These are phyloP conservation scores for Scorias spongiosa DNA, from an alignment of 2,329 filamentous ascomycete species.

Conservation along the genomic window DNA sequence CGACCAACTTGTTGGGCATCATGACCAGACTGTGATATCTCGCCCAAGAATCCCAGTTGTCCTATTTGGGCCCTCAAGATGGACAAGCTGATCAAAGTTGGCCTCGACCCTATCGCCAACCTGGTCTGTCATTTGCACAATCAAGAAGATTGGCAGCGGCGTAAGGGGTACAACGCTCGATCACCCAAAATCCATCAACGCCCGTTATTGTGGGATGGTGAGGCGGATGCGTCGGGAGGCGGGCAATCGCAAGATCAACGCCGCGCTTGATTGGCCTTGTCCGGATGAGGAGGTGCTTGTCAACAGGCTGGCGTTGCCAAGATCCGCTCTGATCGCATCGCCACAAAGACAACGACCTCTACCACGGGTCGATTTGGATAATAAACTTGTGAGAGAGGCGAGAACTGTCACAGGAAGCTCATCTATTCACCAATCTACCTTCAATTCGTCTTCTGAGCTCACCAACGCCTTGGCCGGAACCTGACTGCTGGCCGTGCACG, in stretches of 20 bases:
- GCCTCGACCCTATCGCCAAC: too few species aligned
- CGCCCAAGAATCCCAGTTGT: too few species aligned
- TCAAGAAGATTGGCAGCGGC: too few species aligned
- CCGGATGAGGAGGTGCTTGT: slow-evolving; percentile 1
- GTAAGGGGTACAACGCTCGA: too few species aligned
- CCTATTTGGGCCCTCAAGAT: too few species aligned
- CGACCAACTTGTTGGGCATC: too few species aligned
- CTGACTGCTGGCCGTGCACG: slow-evolving; percentile 1
- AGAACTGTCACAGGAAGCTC: slow-evolving; percentile 9
- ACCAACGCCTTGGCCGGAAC: not conserved
- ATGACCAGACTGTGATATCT: too few species aligned
- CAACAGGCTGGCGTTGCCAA: slow-evolving; percentile 1
- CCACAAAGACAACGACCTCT: not conserved
- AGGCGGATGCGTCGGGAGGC: not conserved
- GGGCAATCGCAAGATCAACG: slow-evolving; percentile 2
- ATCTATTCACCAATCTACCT: slow-evolving; percentile 8
- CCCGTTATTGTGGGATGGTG: not conserved
- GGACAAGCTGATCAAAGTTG: too few species aligned
- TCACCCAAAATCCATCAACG: too few species aligned
- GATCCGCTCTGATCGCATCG: not conserved
- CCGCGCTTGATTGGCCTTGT: slow-evolving; percentile 3
- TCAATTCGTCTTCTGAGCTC: slow-evolving; percentile 1
- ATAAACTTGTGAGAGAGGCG: slow-evolving; percentile 14
- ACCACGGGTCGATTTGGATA: slow-evolving; percentile 1
- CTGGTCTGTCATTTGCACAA: too few species aligned